Percentiles rank a stretch among this genome's conserved stretches.
Conservation (phyloP, 352 stramenopile species). For the Phytophthora podocarpi region DNA sequence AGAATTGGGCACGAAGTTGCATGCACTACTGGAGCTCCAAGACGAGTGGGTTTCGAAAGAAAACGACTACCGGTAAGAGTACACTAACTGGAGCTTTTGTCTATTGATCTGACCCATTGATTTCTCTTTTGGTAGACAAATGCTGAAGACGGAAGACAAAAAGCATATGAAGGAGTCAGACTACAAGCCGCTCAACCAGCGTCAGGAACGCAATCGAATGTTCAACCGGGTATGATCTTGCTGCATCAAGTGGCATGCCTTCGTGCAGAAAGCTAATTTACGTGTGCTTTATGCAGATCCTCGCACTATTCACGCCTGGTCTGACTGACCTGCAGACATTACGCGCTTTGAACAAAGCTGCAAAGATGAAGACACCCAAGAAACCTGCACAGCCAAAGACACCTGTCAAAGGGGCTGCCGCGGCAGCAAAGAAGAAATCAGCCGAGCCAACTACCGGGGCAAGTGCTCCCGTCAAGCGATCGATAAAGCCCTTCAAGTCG, state of each 20-base stretch:
- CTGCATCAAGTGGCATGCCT: neutral
- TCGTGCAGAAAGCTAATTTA: neutral
- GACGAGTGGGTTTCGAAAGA: conserved; percentile 87
- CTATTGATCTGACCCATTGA: neutral
- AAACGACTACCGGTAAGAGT: conserved; percentile 78
- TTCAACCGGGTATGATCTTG: conserved; percentile 64
- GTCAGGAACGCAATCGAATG: conserved; percentile 86
- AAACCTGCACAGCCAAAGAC: conserved; percentile 46
- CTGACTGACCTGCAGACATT: conserved; percentile 74
- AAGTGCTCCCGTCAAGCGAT: conserved; percentile 46
- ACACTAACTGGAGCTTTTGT: neutral
- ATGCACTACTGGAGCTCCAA: conserved; percentile 56
- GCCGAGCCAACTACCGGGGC: conserved; percentile 11
- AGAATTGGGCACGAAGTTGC: conserved; percentile 51
- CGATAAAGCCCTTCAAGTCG: conserved; percentile 82
- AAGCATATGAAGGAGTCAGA: conserved; percentile 83
- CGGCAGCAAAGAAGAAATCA: conserved; percentile 52
- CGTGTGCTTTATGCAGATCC: conserved; percentile 36
- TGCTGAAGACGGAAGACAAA: conserved; percentile 91
- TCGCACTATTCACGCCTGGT: conserved; percentile 61
- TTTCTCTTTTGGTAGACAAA: conserved; percentile 53
- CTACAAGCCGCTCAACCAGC: conserved; percentile 70
- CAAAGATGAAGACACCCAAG: conserved; percentile 61
- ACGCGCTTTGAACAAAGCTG: conserved; percentile 68
- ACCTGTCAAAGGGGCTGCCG: conserved; percentile 20